phyloP scores from a whole-genome alignment of 1,284 basidiomycete genomes.

The Schizopora paradoxa region DNA sequence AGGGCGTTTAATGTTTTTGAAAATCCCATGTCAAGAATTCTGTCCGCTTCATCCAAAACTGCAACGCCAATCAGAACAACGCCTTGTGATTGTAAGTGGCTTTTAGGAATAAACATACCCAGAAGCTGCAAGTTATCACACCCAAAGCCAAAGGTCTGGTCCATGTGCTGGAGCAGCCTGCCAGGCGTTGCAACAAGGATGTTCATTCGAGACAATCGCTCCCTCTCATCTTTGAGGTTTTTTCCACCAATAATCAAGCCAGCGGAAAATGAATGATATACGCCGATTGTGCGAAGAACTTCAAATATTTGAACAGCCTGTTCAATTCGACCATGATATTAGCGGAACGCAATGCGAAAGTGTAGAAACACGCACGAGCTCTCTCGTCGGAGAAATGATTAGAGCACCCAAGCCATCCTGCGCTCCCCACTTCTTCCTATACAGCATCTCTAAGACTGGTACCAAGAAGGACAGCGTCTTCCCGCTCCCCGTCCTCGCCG shows the following conservation, averaged over 20 bases:
- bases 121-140: constrained; percentile 86
- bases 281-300: constrained; percentile 88
- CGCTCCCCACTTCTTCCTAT: constrained; percentile 73
- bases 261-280: constrained; percentile 88
- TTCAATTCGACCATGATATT: constrained; percentile 6
- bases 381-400: constrained; percentile 92
- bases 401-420: constrained; percentile 87
- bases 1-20: constrained; percentile 86
- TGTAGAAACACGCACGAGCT: constrained; percentile 55
- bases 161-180: constrained; percentile 93
- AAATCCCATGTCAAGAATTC: constrained; percentile 97
- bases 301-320: constrained; percentile 97
- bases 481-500: constrained; percentile 77
- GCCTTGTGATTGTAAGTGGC: constrained; percentile 1
- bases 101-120: constrained; percentile 46
- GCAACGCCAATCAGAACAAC: constrained; percentile 10
- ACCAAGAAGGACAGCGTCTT: constrained; percentile 83
- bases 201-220: constrained; percentile 89
- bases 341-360: too few relatives aligned
- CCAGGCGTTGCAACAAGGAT: constrained; percentile 97
- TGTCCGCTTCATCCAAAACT: constrained; percentile 97
- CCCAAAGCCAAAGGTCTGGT: constrained; percentile 95
- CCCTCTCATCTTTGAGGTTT: constrained; percentile 89
- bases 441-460: constrained; percentile 71
- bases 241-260: constrained; percentile 97